phyloP scores from a whole-genome alignment of 1,139 yeast species.

The Geotrichum carabidarum region DNA sequence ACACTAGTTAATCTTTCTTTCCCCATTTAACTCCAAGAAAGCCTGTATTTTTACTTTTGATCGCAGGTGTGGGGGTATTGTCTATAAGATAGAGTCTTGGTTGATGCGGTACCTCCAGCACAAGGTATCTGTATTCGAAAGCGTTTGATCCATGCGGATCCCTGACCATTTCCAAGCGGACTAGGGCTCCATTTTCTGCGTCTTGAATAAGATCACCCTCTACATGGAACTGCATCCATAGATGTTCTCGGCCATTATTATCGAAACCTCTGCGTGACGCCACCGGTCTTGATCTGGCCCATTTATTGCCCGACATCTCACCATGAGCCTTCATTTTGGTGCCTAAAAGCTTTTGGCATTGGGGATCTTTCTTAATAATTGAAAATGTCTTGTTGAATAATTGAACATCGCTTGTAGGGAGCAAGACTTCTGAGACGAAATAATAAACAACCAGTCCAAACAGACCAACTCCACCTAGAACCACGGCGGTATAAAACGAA shows the following conservation, averaged over 20 bases:
- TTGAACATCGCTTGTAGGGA: conserved; percentile 88
- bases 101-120: conserved; percentile 69
- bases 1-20: conserved; percentile 42
- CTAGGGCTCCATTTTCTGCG: conserved; percentile 20
- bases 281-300: conserved; percentile 87
- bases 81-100: conserved; percentile 67
- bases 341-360: conserved; percentile 54
- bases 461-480: conserved; percentile 52
- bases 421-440: conserved; percentile 67
- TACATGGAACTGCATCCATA: conserved; percentile 81
- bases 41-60: conserved; percentile 43
- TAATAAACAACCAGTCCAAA: conserved; percentile 68
- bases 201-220: conserved; percentile 57
- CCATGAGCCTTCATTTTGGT: conserved; percentile 79
- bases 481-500: conserved; percentile 48
- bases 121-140: conserved; percentile 69
- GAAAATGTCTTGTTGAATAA: conserved; percentile 83
- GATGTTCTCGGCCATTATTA: conserved; percentile 70
- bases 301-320: conserved; percentile 58
- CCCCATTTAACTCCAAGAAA: conserved; percentile 87
- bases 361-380: conserved; percentile 61
- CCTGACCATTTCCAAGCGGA: conserved; percentile 19
- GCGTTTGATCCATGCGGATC: conserved; percentile 53
- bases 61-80: conserved; percentile 41
- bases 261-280: conserved; percentile 47